Evolutionary conservation across 148 eudicot species (phyloP).

Genomic region (Hydrangea macrophylla): DNA sequence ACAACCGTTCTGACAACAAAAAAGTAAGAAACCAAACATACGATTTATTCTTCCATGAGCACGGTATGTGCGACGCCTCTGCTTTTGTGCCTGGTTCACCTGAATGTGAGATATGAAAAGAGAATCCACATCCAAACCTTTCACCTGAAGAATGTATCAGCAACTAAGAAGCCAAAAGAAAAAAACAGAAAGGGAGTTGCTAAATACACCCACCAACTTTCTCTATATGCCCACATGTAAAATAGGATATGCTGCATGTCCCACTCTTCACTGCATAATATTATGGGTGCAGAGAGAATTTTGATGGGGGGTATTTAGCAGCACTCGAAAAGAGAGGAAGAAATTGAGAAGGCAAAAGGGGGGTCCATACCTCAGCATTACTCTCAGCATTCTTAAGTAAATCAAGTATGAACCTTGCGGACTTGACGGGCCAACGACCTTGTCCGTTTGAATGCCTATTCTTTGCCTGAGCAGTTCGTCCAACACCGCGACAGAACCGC

Average conservation of each 20-base stretch:
- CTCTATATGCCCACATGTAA: too few relatives aligned
- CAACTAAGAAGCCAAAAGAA: too few relatives aligned
- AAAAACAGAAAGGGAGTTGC: not conserved
- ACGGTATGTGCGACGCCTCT: conserved; percentile 71
- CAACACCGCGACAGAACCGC: conserved; percentile 65
- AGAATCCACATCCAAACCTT: conserved; percentile 56
- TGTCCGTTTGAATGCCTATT: conserved; percentile 51
- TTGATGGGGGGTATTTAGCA: too few relatives aligned
- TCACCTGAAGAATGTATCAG: conserved; percentile 29
- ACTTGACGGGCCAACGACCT: conserved; percentile 58
- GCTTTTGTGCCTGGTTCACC: conserved; percentile 69
- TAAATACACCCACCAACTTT: too few relatives aligned
- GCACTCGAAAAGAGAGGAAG: too few relatives aligned
- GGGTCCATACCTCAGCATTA: conserved; percentile 43
- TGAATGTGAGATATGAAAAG: conserved; percentile 62
- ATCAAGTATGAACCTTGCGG: conserved; percentile 49
- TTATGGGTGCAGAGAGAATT: too few relatives aligned
- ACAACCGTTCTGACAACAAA: too few relatives aligned
- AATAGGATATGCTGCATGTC: too few relatives aligned
- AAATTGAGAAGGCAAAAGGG: not conserved
- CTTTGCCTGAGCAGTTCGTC: conserved; percentile 66
- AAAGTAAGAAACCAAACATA: conserved; percentile 18
- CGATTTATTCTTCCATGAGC: conserved; percentile 73
- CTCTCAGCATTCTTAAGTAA: conserved; percentile 60
- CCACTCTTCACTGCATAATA: too few relatives aligned